These are phyloP conservation scores for Ilyonectria mors-panacis DNA, from an alignment of 2,329 filamentous ascomycete genomes.

Conservation along the genomic window DNA sequence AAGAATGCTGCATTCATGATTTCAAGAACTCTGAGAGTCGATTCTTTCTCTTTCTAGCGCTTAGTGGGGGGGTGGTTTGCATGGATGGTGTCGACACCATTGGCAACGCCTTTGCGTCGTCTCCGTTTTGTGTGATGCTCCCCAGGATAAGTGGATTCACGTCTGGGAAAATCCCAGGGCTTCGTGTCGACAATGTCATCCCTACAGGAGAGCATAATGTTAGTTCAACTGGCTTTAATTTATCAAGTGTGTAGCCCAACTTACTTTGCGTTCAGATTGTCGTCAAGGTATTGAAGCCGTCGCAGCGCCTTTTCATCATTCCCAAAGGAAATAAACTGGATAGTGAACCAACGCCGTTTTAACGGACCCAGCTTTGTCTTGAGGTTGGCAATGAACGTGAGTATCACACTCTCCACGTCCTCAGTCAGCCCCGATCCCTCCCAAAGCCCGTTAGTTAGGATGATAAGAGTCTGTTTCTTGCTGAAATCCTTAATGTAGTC, in stretches of 20 bases:
- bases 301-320: not conserved
- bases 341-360: constrained; percentile 11
- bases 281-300: not conserved
- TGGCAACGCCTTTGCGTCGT: not conserved
- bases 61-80: not conserved
- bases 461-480: constrained; percentile 16
- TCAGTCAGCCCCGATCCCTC: not conserved
- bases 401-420: constrained; percentile 7
- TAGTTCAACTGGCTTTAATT: not conserved
- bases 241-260: not conserved
- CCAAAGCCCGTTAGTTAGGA: constrained; percentile 20
- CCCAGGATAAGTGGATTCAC: constrained; percentile 13
- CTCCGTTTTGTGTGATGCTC: not conserved
- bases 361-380: not conserved
- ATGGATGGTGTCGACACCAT: not conserved
- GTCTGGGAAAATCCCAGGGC: constrained; percentile 8
- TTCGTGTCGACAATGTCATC: constrained; percentile 19
- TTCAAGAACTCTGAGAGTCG: not conserved
- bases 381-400: not conserved
- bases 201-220: not conserved
- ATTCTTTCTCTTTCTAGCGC: not conserved
- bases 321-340: constrained; percentile 22
- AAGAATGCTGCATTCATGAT: not conserved
- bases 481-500: not conserved
- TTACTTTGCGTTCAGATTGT: constrained; percentile 3